Evolutionary conservation across 352 stramenopile genomes (phyloP).

Genomic region (Phytophthora foliorum): DNA sequence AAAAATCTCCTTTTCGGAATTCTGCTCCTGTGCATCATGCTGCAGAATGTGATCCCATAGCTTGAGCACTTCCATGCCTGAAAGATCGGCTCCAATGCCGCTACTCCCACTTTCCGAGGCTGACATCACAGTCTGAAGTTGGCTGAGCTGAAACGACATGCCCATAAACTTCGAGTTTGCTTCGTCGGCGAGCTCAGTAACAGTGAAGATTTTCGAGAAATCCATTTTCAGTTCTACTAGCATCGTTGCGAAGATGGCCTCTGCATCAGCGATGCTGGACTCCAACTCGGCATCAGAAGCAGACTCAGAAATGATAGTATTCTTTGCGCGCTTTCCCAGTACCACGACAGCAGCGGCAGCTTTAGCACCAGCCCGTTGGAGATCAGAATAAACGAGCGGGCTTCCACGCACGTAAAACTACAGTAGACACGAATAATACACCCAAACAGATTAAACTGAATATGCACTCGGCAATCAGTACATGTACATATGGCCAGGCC

Average conservation of each 20-base stretch:
- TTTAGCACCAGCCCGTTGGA: constrained; percentile 86
- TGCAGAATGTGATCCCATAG: constrained; percentile 81
- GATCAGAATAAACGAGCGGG: constrained; percentile 77
- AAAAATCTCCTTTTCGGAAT: constrained; percentile 83
- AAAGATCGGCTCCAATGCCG: constrained; percentile 20
- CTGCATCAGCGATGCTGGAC: constrained; percentile 78
- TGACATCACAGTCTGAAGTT: constrained; percentile 27
- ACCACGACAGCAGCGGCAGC: constrained; percentile 83
- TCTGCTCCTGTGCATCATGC: constrained; percentile 65
- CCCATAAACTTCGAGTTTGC: constrained; percentile 91
- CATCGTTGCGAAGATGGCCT: constrained; percentile 90
- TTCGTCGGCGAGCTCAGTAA: constrained; percentile 86
- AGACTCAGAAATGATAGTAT: constrained; percentile 32
- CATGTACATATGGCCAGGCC: background rate
- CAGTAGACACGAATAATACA: background rate
- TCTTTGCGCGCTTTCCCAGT: constrained; percentile 75
- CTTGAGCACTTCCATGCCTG: constrained; percentile 42
- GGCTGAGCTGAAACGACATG: constrained; percentile 72
- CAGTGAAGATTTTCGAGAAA: constrained; percentile 85
- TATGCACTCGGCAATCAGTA: background rate
- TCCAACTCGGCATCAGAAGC: constrained; percentile 61
- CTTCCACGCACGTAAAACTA: constrained; percentile 88
- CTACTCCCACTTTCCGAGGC: background rate
- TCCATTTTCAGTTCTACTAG: constrained; percentile 91
- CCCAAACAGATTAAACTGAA: background rate